These are phyloP conservation scores for Henningerozyma blattae DNA, from an alignment of 805 yeast genomes.

Conservation along the genomic window DNA sequence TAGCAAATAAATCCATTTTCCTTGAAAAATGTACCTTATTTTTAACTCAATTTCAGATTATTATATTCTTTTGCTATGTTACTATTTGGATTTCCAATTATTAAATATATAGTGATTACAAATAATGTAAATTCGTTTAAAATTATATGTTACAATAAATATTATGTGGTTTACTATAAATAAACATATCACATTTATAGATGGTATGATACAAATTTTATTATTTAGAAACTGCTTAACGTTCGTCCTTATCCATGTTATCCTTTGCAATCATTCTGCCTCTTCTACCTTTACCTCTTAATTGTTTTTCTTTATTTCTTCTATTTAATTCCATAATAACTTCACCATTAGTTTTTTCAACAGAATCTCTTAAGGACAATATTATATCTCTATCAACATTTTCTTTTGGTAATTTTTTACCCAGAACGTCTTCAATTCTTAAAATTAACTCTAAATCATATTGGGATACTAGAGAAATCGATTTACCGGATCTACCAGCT, in stretches of 20 bases:
- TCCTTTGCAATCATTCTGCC: constrained; percentile 30
- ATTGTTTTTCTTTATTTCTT: constrained; percentile 46
- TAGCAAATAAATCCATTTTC: too few relatives aligned
- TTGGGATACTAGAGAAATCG: constrained; percentile 83
- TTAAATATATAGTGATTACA: too few relatives aligned
- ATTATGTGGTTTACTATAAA: too few relatives aligned
- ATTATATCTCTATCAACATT: constrained; percentile 68
- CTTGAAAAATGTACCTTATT: too few relatives aligned
- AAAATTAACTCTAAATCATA: constrained; percentile 83
- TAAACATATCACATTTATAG: too few relatives aligned
- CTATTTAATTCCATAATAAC: constrained; percentile 65
- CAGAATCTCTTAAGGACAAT: constrained; percentile 68
- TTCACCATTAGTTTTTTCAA: constrained; percentile 84
- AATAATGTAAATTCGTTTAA: too few relatives aligned
- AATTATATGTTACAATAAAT: too few relatives aligned
- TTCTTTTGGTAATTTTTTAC: constrained; percentile 77
- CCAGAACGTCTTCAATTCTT: constrained; percentile 78
- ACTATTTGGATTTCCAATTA: too few relatives aligned
- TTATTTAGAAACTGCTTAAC: constrained; percentile 7
- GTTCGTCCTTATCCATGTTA: constrained; percentile 36
- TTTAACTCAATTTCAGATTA: too few relatives aligned
- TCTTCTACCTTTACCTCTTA: constrained; percentile 29
- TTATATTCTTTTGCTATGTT: too few relatives aligned
- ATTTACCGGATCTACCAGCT: constrained; percentile 82
- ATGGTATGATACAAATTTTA: too few relatives aligned